phyloP scores from a whole-genome alignment of 768 basidiomycete genomes.

The Cytidiella melzeri region DNA sequence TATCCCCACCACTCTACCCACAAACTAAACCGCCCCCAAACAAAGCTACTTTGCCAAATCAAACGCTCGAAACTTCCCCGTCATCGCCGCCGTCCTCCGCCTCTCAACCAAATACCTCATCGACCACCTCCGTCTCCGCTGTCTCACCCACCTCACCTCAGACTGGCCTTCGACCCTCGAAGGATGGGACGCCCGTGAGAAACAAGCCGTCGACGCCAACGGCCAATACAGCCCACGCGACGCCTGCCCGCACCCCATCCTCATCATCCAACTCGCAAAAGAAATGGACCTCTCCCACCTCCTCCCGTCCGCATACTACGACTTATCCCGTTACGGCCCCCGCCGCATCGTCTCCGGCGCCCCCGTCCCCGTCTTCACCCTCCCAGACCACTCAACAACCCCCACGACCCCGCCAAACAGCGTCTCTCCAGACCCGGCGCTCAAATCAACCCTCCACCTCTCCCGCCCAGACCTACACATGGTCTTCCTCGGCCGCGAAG shows the following conservation, averaged over 20 bases:
- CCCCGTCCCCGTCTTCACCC: conserved; percentile 21
- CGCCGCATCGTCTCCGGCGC: conserved; percentile 60
- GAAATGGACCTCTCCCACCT: conserved; percentile 53
- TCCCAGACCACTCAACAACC: conserved; percentile 6
- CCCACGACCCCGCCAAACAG: conserved; percentile 31
- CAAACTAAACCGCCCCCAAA: conserved; percentile 2
- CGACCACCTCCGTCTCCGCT: conserved; percentile 55
- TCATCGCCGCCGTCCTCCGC: conserved; percentile 59
- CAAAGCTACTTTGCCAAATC: conserved; percentile 52
- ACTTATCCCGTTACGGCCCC: conserved; percentile 66
- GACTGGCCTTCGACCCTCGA: conserved; percentile 67
- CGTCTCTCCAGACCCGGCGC: conserved; percentile 7
- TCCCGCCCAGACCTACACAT: conserved; percentile 32
- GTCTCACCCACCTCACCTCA: conserved; percentile 47
- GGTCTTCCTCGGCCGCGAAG: conserved; percentile 60
- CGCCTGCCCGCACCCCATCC: conserved; percentile 57
- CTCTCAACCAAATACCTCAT: conserved; percentile 74
- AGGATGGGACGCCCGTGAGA: conserved; percentile 67
- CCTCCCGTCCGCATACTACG: conserved; percentile 69
- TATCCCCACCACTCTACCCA: not conserved
- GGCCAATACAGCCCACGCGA: conserved; percentile 58
- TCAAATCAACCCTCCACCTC: conserved; percentile 19
- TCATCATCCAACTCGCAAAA: conserved; percentile 63
- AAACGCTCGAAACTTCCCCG: conserved; percentile 48
- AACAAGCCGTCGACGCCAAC: conserved; percentile 38